Base-by-base conservation (phyloP, 352 stramenopile species). In the Aphanomyces stellatus region DNA sequence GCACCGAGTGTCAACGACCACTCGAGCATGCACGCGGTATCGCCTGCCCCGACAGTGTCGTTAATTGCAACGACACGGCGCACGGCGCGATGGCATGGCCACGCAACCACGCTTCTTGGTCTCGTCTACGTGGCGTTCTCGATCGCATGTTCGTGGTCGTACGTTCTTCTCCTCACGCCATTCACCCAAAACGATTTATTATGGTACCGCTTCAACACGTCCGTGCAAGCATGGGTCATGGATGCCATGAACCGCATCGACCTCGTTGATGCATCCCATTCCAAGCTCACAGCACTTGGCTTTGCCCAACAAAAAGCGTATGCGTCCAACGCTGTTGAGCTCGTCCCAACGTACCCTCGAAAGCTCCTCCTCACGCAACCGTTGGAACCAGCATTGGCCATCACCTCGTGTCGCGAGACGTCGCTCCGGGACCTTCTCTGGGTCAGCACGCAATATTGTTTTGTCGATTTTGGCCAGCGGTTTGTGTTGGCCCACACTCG, bases 161-260 rank as follows among this genome's bases (percentile, higher is more conserved):
- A 30, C 24, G 22, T 11, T 19, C 1, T 2, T 19, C 0, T 66
- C 19, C n/a, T 53, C 6, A 43, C 30, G 6, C 35, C 35, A 37
- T 66, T 22, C 5, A 24, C 42, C 13, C n/a, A 7, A 25, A 66
- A 66, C 28, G 59, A 66, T 42, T 66, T 43, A 17, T 53, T 66
- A 13, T 66, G 59, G 59, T 22, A 15, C 10, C 17, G 28, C 35
- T 66, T n/a, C 46, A 59, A 57, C 41, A 10, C 6, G 30, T 30
- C 15, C 33, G 24, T 27, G 33, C 59, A 25, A 61, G 46, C 27
- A 27, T 57, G 35, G 22, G 22, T 57, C 42, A 53, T 66, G 17
- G 46, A 13, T 8, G 25, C 35, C 0, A 19, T 66, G 27, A 66
- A 66, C 59, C n/a, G 25, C 41, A 31, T n/a, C 17, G 24, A 22